phyloP scores from a whole-genome alignment of 768 basidiomycete genomes.

The Paxillus involutus region DNA sequence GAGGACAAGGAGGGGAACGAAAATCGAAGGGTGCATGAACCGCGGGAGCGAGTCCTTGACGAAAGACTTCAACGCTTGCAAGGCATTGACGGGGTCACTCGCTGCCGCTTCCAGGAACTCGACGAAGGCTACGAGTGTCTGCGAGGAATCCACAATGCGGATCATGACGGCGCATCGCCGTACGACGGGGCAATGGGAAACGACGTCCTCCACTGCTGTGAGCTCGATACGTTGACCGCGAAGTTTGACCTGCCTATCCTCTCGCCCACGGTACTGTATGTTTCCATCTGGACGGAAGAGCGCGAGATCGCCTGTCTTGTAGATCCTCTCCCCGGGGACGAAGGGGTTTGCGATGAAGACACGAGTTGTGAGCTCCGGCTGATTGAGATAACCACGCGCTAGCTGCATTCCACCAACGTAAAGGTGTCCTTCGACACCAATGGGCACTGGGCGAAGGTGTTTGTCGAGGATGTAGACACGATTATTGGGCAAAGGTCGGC shows the following conservation, averaged over 20 bases:
- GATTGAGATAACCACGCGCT: constrained; percentile 19
- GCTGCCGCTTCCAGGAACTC: constrained; percentile 1
- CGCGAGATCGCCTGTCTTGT: constrained; percentile 18
- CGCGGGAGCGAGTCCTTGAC: constrained; percentile 9
- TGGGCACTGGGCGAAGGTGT: constrained; percentile 5
- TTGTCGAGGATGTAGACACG: constrained; percentile 14
- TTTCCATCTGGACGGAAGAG: constrained; percentile 12
- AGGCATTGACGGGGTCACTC: neutral
- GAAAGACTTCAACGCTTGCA: constrained; percentile 1
- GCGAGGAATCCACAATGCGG: constrained; percentile 4
- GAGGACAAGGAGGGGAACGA: constrained; percentile 5
- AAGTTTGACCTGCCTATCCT: constrained; percentile 22
- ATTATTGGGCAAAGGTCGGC: constrained; percentile 14
- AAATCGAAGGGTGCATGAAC: constrained; percentile 13
- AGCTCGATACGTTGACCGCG: constrained; percentile 20
- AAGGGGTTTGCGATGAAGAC: constrained; percentile 19
- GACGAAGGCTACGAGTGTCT: constrained; percentile 11
- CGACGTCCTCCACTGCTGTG: constrained; percentile 17
- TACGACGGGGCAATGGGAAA: constrained; percentile 4
- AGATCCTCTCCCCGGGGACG: constrained; percentile 13
- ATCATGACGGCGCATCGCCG: constrained; percentile 9
- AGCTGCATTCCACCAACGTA: constrained; percentile 23
- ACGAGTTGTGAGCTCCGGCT: constrained; percentile 13
- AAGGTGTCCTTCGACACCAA: constrained; percentile 15
- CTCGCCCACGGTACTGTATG: constrained; percentile 16